phyloP scores from a whole-genome alignment of 208 protist species.

The Angomonas deanei region DNA sequence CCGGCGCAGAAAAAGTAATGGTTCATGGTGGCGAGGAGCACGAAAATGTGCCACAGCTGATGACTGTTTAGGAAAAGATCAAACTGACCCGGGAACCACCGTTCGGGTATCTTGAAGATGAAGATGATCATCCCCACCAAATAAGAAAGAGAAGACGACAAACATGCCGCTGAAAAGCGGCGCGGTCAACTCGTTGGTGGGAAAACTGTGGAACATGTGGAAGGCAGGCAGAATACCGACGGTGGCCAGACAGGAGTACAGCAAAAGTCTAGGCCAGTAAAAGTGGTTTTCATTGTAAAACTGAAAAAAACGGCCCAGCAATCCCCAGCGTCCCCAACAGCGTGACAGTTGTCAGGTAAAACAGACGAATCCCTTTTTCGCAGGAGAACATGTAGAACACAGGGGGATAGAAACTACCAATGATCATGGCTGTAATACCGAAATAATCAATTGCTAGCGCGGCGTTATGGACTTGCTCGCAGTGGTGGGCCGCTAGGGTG shows the following conservation, averaged over 20 bases:
- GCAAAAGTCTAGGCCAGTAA: constrained; percentile 17
- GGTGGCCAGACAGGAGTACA: constrained; percentile 27
- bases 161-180: constrained; percentile 24
- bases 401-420: constrained; percentile 49
- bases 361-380: constrained; percentile 18
- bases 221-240: constrained; percentile 27
- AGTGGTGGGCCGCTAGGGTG: constrained; percentile 30
- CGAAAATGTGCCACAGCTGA: constrained; percentile 56
- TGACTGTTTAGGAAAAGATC: constrained; percentile 33
- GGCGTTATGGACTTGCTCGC: constrained; percentile 16
- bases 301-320: constrained; percentile 31
- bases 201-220: constrained; percentile 29
- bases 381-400: constrained; percentile 51
- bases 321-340: constrained; percentile 35
- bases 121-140: constrained; percentile 34
- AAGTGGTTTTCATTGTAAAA: constrained; percentile 19
- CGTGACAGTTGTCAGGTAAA: constrained; percentile 32
- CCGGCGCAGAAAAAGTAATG: constrained; percentile 38
- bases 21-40: constrained; percentile 33
- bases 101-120: constrained; percentile 38
- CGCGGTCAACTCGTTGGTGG: constrained; percentile 12
- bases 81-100: constrained; percentile 44
- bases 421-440: constrained; percentile 49
- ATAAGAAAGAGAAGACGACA: constrained; percentile 29
- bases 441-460: constrained; percentile 43